Base-by-base conservation (phyloP, 225 moss, liverwort and hornwort species). In the Polytrichum commune region DNA sequence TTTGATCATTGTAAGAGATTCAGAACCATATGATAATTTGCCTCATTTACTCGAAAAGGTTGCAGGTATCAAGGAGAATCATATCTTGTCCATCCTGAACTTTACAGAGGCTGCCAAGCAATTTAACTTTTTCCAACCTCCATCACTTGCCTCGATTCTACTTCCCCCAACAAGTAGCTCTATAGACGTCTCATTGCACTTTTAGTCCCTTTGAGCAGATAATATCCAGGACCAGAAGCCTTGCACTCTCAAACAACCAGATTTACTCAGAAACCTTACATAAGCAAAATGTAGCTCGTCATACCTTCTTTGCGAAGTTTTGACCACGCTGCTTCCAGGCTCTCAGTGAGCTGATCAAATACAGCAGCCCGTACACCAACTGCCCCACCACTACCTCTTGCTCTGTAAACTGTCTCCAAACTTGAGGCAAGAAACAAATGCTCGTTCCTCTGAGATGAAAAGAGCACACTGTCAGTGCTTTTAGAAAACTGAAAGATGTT, bases 321-420 rank as follows among this genome's bases (percentile, higher is more conserved):
- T 19, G 90, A 79, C 97, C 97, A 97, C 8, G 92, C 89, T 66
- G 88, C 90, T 79, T 97, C 97, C n/a, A 97, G 76, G 68, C 94
- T 94, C 30, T 86, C 80, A 24, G 91, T 92, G 60, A 97, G 91
- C 80, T 94, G 92, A 75, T 97, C 97, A 62, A 94, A 97, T 63
- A 94, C 97, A 19, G 93, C 92, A 19, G 94, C 88, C 80, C 88
- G 84, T 65, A 84, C 82, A 77, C 79, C 73, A 84, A 87, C 68
- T 68, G 66, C 69, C 53, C 75, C 79, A 75, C 70, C 73, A 23
- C 64, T 63, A 60, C 72, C 75, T 79, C 75, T 71, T 30, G 73
- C 20, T 53, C 75, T 74, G 60, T 67, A 57, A 26, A 71, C 58
- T 58, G 63, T 46, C 32, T 67, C 70, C 4, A 67, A 5, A 58